Evolutionary conservation across 2,329 filamentous ascomycete species (phyloP), one percentile per base, ranked within the genome.

Genomic region (Aspergillus brunneoviolaceus): DNA sequence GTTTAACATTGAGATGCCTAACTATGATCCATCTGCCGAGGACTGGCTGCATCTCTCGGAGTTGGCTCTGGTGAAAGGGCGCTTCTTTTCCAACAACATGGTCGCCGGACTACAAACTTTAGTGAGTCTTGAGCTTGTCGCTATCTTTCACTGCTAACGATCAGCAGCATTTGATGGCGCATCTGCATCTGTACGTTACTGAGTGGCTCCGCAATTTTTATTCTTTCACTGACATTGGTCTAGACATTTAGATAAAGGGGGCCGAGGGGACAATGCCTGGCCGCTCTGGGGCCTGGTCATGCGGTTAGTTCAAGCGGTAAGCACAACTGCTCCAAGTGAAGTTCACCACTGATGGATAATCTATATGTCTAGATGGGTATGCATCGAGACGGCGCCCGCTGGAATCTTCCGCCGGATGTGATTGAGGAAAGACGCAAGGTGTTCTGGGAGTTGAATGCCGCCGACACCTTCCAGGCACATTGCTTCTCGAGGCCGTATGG

Each of bases 361-460:
- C 2, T 25, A 12, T 19, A 23, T 52, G 1, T 33, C 16, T 39
- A 54, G 51, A 54, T 54, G 51, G 51, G 51, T n/a, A 54, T 54
- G 51, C 51, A 54, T 35, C 16, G 51, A 12, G 51, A 54, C 31
- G 51, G 51, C 29, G n/a, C 51, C 9, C 51, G 51, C 33, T 54
- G 51, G 51, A 54, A 54, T 23, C 33, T 54, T 16, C 21, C 51
- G 2, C 51, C 27, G 35, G 51, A 54, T 39, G 51, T 54, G 16
- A 39, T 54, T 6, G n/a, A 54, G 21, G 51, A 54, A 47, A 54
- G 51, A 54, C 51, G 51, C n/a, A 54, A 54, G 31, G 51, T 54
- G 5, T 54, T 54, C 51, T 54, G 51, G 51, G 51, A 54, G 51
- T 25, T 33, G 29, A 54, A 54, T 25, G 29, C 51, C 25, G 51